phyloP scores from a whole-genome alignment of 108 stramenopile genomes.

The Nannochloropsis gaditana region DNA sequence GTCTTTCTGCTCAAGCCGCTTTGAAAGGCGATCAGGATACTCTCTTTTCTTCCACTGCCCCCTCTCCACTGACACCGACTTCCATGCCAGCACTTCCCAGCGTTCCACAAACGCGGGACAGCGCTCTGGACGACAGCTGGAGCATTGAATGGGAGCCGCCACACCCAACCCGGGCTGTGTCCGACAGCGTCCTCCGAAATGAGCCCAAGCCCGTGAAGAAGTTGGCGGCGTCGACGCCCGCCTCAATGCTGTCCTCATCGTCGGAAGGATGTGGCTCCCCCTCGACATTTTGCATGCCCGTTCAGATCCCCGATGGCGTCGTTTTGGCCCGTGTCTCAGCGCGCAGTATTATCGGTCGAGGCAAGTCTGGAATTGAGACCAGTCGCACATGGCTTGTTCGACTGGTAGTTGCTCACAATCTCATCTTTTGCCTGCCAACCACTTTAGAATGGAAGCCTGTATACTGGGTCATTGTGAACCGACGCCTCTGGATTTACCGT shows the following conservation, averaged over 20 bases:
- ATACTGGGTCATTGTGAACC: slow-evolving; percentile 5
- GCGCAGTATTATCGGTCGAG: not conserved
- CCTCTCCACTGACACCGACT: too few species aligned
- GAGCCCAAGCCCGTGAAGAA: too few species aligned
- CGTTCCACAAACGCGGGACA: too few species aligned
- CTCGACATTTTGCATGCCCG: not conserved
- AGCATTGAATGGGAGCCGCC: not conserved
- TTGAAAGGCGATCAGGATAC: too few species aligned
- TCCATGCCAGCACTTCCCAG: too few species aligned
- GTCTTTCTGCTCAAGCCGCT: too few species aligned
- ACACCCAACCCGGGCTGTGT: too few species aligned
- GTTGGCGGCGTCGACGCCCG: too few species aligned
- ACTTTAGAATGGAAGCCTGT: slow-evolving; percentile 13
- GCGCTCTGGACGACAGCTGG: not conserved
- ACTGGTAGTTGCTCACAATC: not conserved
- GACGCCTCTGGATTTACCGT: not conserved
- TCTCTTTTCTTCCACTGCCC: too few species aligned
- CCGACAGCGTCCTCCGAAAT: too few species aligned
- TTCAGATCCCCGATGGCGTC: not conserved
- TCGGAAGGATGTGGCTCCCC: too few species aligned
- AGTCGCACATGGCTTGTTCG: not conserved
- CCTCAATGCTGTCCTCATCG: too few species aligned
- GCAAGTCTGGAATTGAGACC: not conserved
- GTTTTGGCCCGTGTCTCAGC: not conserved
- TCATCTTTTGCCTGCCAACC: not conserved